phyloP scores from a whole-genome alignment of 495 filamentous ascomycete species.

The Xylaria sp. region DNA sequence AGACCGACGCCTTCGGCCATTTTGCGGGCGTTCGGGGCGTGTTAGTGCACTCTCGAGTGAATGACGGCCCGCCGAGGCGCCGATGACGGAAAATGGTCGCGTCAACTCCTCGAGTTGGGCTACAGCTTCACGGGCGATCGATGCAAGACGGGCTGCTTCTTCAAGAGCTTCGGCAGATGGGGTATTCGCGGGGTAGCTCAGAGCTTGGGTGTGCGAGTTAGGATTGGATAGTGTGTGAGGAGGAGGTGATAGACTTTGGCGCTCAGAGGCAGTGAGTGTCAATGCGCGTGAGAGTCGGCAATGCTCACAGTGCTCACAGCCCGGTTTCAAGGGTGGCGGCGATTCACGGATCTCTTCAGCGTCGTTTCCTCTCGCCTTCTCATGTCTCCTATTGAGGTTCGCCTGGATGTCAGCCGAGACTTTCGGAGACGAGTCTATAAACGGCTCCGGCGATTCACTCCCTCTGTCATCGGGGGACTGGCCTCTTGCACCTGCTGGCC shows the following conservation, averaged over 20 bases:
- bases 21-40: constrained; percentile 11
- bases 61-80: not conserved
- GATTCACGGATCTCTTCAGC: not conserved
- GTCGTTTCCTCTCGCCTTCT: not conserved
- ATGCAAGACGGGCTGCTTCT: constrained; percentile 29
- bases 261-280: not conserved
- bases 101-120: constrained; percentile 27
- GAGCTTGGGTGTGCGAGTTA: not conserved
- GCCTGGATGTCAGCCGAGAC: not conserved
- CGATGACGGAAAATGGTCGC: constrained; percentile 19
- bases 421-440: constrained; percentile 24
- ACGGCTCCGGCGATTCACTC: not conserved
- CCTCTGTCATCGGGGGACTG: not conserved
- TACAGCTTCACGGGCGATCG: constrained; percentile 26
- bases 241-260: constrained; percentile 5
- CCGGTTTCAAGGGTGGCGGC: not conserved
- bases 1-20: constrained; percentile 10
- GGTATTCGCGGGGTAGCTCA: not conserved
- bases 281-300: constrained; percentile 23
- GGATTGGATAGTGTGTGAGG: not conserved
- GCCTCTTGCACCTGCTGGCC: not conserved
- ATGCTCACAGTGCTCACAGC: constrained; percentile 30
- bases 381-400: not conserved
- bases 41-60: not conserved
- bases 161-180: constrained; percentile 25